Percentiles rank a stretch among this genome's conserved stretches.
Conservation (phyloP, 441 rosid species). For the Pelargonium myrrhifolium region DNA sequence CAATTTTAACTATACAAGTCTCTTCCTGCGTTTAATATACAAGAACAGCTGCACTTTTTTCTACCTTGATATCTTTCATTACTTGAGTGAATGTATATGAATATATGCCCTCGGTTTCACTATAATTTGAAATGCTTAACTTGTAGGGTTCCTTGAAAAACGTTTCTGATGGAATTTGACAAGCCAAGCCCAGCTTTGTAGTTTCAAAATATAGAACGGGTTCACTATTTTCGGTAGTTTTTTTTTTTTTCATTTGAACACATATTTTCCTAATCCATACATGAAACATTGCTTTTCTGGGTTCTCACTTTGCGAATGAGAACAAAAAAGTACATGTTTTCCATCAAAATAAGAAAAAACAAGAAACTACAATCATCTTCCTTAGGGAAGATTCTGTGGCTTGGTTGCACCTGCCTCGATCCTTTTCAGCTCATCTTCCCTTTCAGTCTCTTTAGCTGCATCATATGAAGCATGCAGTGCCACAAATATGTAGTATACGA, state of each 20-base stretch:
- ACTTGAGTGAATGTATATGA: too few relatives aligned
- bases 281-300: not conserved
- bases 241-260: not conserved
- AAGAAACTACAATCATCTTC: not conserved
- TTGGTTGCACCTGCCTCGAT: slow-evolving; percentile 16
- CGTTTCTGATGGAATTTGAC: too few relatives aligned
- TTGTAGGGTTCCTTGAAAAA: too few relatives aligned
- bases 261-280: not conserved
- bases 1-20: too few relatives aligned
- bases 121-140: too few relatives aligned
- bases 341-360: not conserved
- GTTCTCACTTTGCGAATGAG: not conserved
- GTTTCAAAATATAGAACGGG: too few relatives aligned
- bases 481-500: slow-evolving; percentile 46
- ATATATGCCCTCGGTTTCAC: too few relatives aligned
- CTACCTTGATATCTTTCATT: too few relatives aligned
- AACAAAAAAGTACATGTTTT: not conserved
- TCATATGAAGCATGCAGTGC: slow-evolving; percentile 59
- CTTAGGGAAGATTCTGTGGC: not conserved
- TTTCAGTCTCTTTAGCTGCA: slow-evolving; percentile 30
- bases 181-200: too few relatives aligned
- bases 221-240: too few relatives aligned
- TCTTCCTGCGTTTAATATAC: too few relatives aligned
- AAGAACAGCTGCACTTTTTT: too few relatives aligned
- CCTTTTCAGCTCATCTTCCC: not conserved